Evolutionary conservation across 192 early-diverging fungal genomes (phyloP).

Genomic region (Paraglomus brasilianum): DNA sequence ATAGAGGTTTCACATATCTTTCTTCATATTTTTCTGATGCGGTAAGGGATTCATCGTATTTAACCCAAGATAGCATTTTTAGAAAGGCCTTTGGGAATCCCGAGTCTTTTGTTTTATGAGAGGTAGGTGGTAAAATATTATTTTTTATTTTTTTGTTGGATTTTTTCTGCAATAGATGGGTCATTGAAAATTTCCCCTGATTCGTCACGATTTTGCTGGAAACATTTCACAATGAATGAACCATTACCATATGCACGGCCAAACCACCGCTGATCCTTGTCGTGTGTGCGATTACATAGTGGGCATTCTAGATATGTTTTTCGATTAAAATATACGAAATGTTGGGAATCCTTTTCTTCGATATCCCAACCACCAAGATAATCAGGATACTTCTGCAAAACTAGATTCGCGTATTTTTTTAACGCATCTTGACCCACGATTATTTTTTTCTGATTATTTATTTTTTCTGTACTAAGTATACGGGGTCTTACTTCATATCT

Average conservation of each 20-base stretch:
- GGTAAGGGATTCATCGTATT: slow-evolving; percentile 1
- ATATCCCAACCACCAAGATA: slow-evolving; percentile 22
- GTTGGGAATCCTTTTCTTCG: slow-evolving; percentile 20
- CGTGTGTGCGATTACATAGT: slow-evolving; percentile 19
- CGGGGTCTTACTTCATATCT: slow-evolving; percentile 10
- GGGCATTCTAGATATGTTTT: slow-evolving; percentile 27
- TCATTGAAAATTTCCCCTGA: slow-evolving; percentile 19
- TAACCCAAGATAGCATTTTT: slow-evolving; percentile 21
- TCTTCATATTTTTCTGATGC: slow-evolving; percentile 17
- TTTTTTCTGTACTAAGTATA: slow-evolving; percentile 24
- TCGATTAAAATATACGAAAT: slow-evolving; percentile 24
- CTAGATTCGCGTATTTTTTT: slow-evolving; percentile 27
- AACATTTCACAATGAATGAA: slow-evolving; percentile 27
- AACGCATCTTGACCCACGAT: slow-evolving; percentile 17
- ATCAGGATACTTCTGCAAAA: slow-evolving; percentile 26
- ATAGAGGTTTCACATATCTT: slow-evolving; percentile 20
- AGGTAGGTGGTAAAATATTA: not conserved
- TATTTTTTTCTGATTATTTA: slow-evolving; percentile 27
- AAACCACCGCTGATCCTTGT: slow-evolving; percentile 14
- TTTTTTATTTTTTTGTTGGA: slow-evolving; percentile 28
- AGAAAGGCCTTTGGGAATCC: slow-evolving; percentile 11
- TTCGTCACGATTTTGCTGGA: slow-evolving; percentile 26
- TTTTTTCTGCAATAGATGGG: slow-evolving; percentile 22
- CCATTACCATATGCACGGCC: slow-evolving; percentile 3
- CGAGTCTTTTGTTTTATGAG: slow-evolving; percentile 12